Conservation (phyloP, 148 eudicot genomes). For the Vaccinium corymbosum region DNA sequence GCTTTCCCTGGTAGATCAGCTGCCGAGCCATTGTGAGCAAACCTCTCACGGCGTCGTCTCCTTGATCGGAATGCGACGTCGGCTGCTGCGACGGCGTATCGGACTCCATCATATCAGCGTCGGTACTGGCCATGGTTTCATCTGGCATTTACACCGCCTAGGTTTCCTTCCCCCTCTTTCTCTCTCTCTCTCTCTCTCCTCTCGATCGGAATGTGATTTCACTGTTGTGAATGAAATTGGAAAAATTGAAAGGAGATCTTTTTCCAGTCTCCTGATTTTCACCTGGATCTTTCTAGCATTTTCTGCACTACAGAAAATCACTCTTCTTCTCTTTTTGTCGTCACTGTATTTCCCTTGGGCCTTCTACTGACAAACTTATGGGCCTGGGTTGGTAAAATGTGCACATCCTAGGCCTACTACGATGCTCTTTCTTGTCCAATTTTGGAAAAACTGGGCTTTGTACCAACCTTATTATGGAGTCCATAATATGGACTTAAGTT, state of each 20-base stretch:
- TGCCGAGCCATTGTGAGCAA: conserved; percentile 63
- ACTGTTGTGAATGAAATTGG: not conserved
- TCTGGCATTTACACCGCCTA: conserved; percentile 18
- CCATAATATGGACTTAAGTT: no score
- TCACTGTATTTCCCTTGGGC: not conserved
- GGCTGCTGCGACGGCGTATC: conserved; percentile 18
- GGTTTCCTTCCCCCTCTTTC: conserved; percentile 3
- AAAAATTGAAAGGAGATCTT: not conserved
- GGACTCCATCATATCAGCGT: conserved; percentile 64
- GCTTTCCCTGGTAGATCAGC: conserved; percentile 65
- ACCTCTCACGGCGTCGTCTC: conserved; percentile 30
- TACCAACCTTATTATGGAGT: no score
- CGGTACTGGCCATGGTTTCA: conserved; percentile 24
- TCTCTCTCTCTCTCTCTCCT: not conserved
- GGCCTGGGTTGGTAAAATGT: not conserved
- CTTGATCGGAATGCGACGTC: conserved; percentile 18
- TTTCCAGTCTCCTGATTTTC: not conserved
- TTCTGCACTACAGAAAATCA: not conserved
- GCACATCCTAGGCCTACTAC: no score
- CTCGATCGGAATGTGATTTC: not conserved
- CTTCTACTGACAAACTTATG: not conserved
- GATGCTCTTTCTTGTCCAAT: no score
- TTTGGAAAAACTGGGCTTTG: no score
- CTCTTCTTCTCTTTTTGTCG: not conserved
- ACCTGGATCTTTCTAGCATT: conserved; percentile 12